Conservation (phyloP, 2,329 filamentous ascomycete genomes). For the Coniella lustricola region DNA sequence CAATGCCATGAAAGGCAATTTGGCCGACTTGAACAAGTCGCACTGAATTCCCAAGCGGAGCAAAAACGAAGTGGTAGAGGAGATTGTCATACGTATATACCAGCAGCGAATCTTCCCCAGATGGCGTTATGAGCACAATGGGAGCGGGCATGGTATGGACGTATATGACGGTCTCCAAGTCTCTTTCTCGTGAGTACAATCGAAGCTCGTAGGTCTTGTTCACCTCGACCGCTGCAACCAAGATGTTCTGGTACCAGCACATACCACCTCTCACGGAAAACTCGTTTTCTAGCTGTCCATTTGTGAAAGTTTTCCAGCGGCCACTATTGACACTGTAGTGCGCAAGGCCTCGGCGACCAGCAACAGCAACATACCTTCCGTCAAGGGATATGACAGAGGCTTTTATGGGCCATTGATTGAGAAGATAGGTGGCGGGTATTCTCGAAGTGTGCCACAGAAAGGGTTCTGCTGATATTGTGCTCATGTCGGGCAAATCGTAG, state of each 20-base stretch:
- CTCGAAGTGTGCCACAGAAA: slow-evolving; percentile 93
- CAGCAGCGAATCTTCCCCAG: slow-evolving; percentile 87
- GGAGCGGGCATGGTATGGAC: slow-evolving; percentile 73
- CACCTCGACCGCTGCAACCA: slow-evolving; percentile 88
- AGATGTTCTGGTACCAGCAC: slow-evolving; percentile 97
- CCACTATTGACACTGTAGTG: slow-evolving; percentile 95
- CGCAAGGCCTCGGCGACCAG: slow-evolving; percentile 82
- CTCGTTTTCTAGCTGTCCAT: slow-evolving; percentile 73
- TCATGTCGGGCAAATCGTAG: slow-evolving; percentile 84
- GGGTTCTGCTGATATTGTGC: slow-evolving; percentile 83
- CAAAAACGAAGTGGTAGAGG: slow-evolving; percentile 89
- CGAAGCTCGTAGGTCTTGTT: slow-evolving; percentile 77
- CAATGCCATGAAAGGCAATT: slow-evolving; percentile 94
- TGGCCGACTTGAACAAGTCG: slow-evolving; percentile 90
- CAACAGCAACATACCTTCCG: slow-evolving; percentile 90
- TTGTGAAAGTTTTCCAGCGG: slow-evolving; percentile 90
- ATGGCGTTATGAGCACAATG: slow-evolving; percentile 82
- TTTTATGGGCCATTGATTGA: slow-evolving; percentile 89
- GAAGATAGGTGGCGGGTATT: slow-evolving; percentile 75
- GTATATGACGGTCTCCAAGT: slow-evolving; percentile 70
- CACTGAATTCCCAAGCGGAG: slow-evolving; percentile 59
- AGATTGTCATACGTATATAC: slow-evolving; percentile 97
- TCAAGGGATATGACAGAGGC: slow-evolving; percentile 84
- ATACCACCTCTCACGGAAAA: slow-evolving; percentile 92
- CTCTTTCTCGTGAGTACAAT: slow-evolving; percentile 82